Conservation (phyloP, 495 filamentous ascomycete species). For the Lentithecium fluviatile region DNA sequence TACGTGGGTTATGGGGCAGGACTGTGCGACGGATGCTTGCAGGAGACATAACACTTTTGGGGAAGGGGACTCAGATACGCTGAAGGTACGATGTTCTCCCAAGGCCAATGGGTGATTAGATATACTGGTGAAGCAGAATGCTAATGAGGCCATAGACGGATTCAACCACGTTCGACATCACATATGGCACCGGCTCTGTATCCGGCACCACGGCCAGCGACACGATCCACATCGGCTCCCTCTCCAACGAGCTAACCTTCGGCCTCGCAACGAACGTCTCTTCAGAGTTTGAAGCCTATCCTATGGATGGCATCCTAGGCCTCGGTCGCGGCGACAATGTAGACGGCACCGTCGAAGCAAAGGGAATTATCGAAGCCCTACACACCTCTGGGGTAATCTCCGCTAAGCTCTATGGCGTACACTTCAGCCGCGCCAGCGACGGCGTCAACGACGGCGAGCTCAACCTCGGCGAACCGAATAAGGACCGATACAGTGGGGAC, state of each 20-base stretch:
- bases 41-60: slow-evolving; percentile 65
- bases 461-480: slow-evolving; percentile 71
- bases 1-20: slow-evolving; percentile 72
- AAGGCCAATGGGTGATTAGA: neutral
- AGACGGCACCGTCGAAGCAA: slow-evolving; percentile 46
- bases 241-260: slow-evolving; percentile 62
- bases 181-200: slow-evolving; percentile 71
- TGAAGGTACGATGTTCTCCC: slow-evolving; percentile 22
- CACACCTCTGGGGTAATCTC: slow-evolving; percentile 56
- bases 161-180: slow-evolving; percentile 55
- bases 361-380: slow-evolving; percentile 64
- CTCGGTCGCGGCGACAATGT: slow-evolving; percentile 55
- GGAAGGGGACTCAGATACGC: slow-evolving; percentile 51
- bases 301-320: slow-evolving; percentile 85
- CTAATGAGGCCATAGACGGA: slow-evolving; percentile 37
- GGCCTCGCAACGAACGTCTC: slow-evolving; percentile 67
- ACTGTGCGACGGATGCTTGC: slow-evolving; percentile 64
- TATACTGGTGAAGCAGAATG: neutral
- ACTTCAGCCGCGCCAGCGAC: slow-evolving; percentile 63
- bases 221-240: slow-evolving; percentile 60
- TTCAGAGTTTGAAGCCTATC: slow-evolving; percentile 67
- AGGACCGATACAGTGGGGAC: slow-evolving; percentile 60
- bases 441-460: slow-evolving; percentile 68
- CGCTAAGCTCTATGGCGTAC: slow-evolving; percentile 66
- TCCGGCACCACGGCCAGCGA: slow-evolving; percentile 63